These are phyloP conservation scores for Mesembryanthemum crystallinum DNA, from an alignment of 148 eudicot species.

Conservation along the genomic window DNA sequence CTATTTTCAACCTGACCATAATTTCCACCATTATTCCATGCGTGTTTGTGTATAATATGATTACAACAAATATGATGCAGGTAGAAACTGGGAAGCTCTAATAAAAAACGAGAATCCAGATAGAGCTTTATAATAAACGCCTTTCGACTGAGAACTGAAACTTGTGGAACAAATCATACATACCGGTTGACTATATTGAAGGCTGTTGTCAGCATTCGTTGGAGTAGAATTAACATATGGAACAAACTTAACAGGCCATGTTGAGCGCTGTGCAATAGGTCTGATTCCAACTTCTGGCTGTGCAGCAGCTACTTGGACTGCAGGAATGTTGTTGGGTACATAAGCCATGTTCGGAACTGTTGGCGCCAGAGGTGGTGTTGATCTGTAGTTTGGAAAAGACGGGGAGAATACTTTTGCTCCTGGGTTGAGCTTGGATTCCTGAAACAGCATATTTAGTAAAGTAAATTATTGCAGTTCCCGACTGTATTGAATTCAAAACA, in stretches of 20 bases:
- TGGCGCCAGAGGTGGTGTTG: slow-evolving; percentile 48
- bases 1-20: background rate
- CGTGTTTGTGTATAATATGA: background rate
- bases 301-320: slow-evolving; percentile 42
- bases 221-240: slow-evolving; percentile 48
- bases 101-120: background rate
- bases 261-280: slow-evolving; percentile 41
- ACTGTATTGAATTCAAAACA: background rate
- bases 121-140: background rate
- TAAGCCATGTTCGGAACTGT: slow-evolving; percentile 45
- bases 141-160: background rate
- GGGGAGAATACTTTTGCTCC: slow-evolving; percentile 85
- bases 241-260: slow-evolving; percentile 55
- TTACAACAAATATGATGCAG: background rate
- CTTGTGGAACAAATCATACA: slow-evolving; percentile 20
- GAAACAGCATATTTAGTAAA: slow-evolving; percentile 7
- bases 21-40: background rate
- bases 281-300: slow-evolving; percentile 58
- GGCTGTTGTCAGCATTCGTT: slow-evolving; percentile 43
- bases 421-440: slow-evolving; percentile 95
- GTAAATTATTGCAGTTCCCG: background rate
- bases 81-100: background rate
- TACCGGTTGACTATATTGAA: slow-evolving; percentile 70
- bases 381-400: slow-evolving; percentile 45
- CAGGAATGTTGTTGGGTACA: slow-evolving; percentile 42